phyloP scores from a whole-genome alignment of 2,329 filamentous ascomycete species.

The Fusarium decemcellulare region DNA sequence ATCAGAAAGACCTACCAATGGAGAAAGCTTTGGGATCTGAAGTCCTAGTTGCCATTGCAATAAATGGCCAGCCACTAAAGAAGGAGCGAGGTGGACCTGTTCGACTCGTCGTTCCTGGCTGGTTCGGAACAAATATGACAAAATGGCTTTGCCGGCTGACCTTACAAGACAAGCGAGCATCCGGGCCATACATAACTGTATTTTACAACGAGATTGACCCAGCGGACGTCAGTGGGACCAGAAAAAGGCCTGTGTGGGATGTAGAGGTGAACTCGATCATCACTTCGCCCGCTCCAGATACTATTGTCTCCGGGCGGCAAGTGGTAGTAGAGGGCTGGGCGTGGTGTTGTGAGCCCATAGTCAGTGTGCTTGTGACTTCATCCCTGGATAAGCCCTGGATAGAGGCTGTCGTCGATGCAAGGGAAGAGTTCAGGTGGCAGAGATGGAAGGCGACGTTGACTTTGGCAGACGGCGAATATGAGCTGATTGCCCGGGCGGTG shows the following conservation, averaged over 20 bases:
- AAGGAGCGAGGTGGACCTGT: conserved; percentile 25
- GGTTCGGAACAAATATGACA: conserved; percentile 29
- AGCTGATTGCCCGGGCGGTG: not conserved
- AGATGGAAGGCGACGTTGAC: not conserved
- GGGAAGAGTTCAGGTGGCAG: not conserved
- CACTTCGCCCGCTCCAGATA: not conserved
- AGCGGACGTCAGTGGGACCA: not conserved
- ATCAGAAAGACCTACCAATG: conserved; percentile 16
- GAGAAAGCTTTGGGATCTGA: not conserved
- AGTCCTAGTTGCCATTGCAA: not conserved
- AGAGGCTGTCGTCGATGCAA: not conserved
- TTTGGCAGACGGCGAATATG: not conserved
- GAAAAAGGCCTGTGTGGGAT: conserved; percentile 19
- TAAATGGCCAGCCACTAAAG: not conserved
- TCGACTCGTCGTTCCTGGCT: conserved; percentile 18
- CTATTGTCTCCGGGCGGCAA: accelerated
- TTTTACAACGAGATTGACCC: conserved; percentile 26
- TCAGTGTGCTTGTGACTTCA: not conserved
- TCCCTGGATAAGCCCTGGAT: not conserved
- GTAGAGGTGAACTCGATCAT: conserved; percentile 31
- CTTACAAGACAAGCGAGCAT: not conserved
- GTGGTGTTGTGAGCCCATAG: not conserved
- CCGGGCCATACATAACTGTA: conserved; percentile 1
- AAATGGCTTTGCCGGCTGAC: conserved; percentile 23
- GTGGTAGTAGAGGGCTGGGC: not conserved